Base-by-base conservation (phyloP, 495 filamentous ascomycete genomes). In the Thozetella sp. region DNA sequence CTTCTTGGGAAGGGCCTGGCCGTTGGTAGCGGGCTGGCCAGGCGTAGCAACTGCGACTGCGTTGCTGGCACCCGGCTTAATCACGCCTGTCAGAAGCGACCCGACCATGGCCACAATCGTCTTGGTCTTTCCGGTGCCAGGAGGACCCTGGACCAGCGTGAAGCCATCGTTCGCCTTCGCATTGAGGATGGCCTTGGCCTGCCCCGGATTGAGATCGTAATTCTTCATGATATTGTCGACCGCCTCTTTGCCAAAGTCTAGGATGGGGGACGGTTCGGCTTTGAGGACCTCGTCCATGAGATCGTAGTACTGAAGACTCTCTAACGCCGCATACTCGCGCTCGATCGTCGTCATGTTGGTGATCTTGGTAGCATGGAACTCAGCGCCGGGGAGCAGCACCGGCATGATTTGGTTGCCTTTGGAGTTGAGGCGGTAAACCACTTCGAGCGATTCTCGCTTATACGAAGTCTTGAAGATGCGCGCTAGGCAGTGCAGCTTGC, bases 91-190 rank as follows among this genome's bases (percentile, higher is more conserved):
- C 13, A 99, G 67, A 9, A 98, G 79, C 60, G 92, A 91, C 46
- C 95, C 95, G 15, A 97, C 92, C 77, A 98, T 96, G 51, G 94
- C 95, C 59, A 97, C 86, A 56, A 99, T 98, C 0, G 95, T 99
- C 71, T 98, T 99, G 0, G 95, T 99, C 75, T 99, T 99, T 67
- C 95, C 95, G 2, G 94, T 95, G 67, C 95, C 95, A 1, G 95
- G 95, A 53, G 95, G 96, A 43, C 95, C 95, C 74, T 99, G 95
- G 57, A 99, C 91, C 53, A 99, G 80, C 9, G 93, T 97, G 69
- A 99, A 99, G 0, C 90, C 95, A 73, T 97, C 93, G 63, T 97
- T 97, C 63, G 94, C 93, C 27, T 93, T 83, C 3, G 93, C 96
- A 55, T 93, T 95, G 58, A 92, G 83, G 62, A 99, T 89, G 26